Evolutionary conservation across 2,329 filamentous ascomycete genomes (phyloP), one percentile per base, ranked within the genome.

Genomic region (Colletotrichum brevisporum): DNA sequence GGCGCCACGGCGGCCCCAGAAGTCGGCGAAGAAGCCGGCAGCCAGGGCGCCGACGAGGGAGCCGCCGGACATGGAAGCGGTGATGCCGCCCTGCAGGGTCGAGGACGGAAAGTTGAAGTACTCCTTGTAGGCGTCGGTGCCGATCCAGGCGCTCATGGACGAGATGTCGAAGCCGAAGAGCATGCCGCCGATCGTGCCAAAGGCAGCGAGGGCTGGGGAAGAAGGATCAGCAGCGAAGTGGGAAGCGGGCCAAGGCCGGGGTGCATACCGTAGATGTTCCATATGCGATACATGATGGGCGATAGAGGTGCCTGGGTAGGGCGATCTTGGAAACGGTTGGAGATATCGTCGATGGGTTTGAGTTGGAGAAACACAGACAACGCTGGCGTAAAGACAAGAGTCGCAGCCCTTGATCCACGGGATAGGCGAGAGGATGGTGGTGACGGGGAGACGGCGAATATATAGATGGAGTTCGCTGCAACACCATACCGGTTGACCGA

Each of bases 121-220:
- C 2, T 83, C 80, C 63, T 85, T 80, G 73, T 88, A 89, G 63
- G 85, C 81, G 6, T 81, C 71, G 13, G 84, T 84, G 31, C 83
- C 84, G 69, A 88, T 85, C 74, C 88, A 88, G 66, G 86, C 87
- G 16, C 84, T 85, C 84, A 89, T 89, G 66, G 86, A 88, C 31
- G 83, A 84, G 67, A 89, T 87, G 71, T 89, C 87, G 76, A 89
- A 89, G 66, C 85, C 85, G 72, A 87, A 87, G 41, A 82, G 78
- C 76, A 81, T 80, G 61, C 81, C 81, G 71, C 81, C 81, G 58
- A 83, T 81, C 69, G 80, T 82, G 76, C 78, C 79, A 57, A 81
- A 75, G 75, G 77, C 78, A 67, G 79, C 79, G 56, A 81, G 74
- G 1, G 77, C 79, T 81, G 39, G 4, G n/a, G 4, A 26, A 2